These are phyloP conservation scores for Lunularia cruciata DNA, from an alignment of 225 moss, liverwort and hornwort genomes.

Conservation along the genomic window DNA sequence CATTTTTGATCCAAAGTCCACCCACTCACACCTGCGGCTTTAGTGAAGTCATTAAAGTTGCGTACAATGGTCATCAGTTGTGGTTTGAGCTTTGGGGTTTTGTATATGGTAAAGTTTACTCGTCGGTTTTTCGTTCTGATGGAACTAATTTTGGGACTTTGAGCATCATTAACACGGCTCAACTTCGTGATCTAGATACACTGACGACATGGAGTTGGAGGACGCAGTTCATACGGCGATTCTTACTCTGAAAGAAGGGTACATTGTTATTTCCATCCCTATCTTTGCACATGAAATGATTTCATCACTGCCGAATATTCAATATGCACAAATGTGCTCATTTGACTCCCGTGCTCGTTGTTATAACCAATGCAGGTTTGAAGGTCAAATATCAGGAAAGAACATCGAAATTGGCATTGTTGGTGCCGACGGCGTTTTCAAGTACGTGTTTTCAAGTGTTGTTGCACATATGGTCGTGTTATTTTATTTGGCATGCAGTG, in stretches of 20 bases:
- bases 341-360: no score
- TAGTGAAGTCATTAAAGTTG: no score
- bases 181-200: constrained; percentile 53
- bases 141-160: no score
- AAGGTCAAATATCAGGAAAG: constrained; percentile 97
- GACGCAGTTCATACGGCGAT: constrained; percentile 96
- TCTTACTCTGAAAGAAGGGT: constrained; percentile 97
- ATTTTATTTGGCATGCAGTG: no score
- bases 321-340: not conserved
- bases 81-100: no score
- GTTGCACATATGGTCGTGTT: no score
- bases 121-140: no score
- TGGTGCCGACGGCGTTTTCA: constrained; percentile 75
- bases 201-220: constrained; percentile 95
- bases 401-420: constrained; percentile 96
- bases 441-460: no score
- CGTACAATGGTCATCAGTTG: no score
- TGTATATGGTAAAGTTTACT: no score
- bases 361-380: constrained; percentile 58
- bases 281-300: not conserved
- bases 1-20: no score
- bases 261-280: constrained; percentile 7
- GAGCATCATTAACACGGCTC: not conserved
- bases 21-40: no score
- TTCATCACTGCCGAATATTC: not conserved